phyloP scores from a whole-genome alignment of 192 early-diverging fungal genomes.

The Obelidium mucronatum region DNA sequence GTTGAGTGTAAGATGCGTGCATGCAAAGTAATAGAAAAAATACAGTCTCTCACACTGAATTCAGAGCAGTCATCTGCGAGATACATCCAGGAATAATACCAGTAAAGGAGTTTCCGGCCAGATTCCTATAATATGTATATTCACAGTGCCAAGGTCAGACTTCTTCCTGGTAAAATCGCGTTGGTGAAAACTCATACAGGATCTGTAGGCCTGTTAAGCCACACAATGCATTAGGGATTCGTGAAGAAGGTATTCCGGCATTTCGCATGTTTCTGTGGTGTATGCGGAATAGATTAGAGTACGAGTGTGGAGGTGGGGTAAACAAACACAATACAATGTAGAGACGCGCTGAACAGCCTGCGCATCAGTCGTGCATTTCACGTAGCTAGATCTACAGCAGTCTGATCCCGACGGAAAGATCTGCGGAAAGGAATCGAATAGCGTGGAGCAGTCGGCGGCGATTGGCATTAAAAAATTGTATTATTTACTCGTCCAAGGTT shows the following conservation, averaged over 20 bases:
- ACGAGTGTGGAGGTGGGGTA: too few species aligned
- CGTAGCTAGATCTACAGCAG: neutral
- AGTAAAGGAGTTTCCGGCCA: neutral
- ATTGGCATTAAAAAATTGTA: too few species aligned
- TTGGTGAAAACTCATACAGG: neutral
- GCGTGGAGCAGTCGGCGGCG: neutral
- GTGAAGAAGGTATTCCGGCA: neutral
- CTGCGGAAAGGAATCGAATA: neutral
- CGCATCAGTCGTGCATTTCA: neutral
- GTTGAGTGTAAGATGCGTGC: neutral
- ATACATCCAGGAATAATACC: neutral
- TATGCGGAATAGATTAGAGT: neutral
- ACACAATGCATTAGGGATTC: neutral
- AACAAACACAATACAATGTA: neutral
- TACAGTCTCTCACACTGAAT: neutral
- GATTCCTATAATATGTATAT: neutral
- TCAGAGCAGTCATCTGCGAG: neutral
- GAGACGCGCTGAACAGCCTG: neutral
- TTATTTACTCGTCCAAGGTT: too few species aligned
- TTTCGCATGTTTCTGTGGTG: neutral
- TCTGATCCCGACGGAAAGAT: neutral
- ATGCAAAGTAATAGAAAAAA: too few species aligned
- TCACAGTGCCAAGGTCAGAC: too few species aligned
- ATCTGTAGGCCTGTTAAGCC: neutral
- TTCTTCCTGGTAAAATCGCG: neutral